Conservation (phyloP, 306 rosid genomes). For the Carpinus fangiana region DNA sequence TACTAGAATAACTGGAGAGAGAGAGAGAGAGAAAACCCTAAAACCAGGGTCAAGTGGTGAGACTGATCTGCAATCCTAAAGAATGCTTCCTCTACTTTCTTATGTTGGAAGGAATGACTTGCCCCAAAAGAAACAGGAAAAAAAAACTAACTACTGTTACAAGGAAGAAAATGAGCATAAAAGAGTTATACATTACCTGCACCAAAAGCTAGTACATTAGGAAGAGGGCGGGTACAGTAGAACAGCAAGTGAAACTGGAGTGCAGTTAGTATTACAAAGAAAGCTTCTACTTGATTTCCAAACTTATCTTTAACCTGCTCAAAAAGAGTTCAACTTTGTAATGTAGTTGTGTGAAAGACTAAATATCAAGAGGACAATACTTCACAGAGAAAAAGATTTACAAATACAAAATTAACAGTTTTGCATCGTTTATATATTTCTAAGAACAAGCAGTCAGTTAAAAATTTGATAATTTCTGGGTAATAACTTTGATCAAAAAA, state of each 20-base stretch:
- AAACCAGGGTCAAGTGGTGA: background rate
- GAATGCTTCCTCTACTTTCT: too few relatives aligned
- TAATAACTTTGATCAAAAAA: background rate
- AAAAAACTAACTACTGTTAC: background rate
- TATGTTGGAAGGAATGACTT: too few relatives aligned
- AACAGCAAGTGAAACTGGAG: conserved; percentile 85
- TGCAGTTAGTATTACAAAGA: conserved; percentile 70
- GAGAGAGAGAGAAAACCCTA: background rate
- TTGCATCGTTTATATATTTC: background rate
- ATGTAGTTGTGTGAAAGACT: background rate
- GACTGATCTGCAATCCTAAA: too few relatives aligned
- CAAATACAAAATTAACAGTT: background rate
- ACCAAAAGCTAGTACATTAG: conserved; percentile 76
- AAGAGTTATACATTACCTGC: conserved; percentile 48
- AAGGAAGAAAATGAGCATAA: background rate
- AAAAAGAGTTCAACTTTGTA: conserved; percentile 7
- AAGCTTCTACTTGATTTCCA: conserved; percentile 90
- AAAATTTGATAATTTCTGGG: background rate
- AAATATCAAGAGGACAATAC: background rate
- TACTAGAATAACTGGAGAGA: background rate
- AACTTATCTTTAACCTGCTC: conserved; percentile 69
- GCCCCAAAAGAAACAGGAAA: too few relatives aligned
- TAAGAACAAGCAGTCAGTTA: background rate
- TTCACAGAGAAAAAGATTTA: background rate
- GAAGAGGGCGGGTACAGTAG: conserved; percentile 89